Evolutionary conservation across 2,329 filamentous ascomycete species (phyloP), one percentile per base, ranked within the genome.

Genomic region (Chalara sp.): DNA sequence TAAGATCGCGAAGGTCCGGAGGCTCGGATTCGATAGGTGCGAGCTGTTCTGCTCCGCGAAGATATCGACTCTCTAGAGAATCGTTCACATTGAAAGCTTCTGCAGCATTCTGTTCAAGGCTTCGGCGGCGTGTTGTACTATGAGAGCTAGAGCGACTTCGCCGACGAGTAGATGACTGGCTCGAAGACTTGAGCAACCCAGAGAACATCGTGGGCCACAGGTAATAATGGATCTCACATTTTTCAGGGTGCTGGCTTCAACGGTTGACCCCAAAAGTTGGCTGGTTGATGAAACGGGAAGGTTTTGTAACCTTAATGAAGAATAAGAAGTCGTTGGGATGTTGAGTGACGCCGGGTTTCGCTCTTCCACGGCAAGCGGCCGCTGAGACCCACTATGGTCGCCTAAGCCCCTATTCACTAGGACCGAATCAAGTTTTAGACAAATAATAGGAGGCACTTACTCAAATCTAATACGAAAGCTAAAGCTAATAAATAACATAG

Each of bases 1-100:
- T 92, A 46, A 92, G 75, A 52, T 85, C 80, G 57, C 79, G 74
- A 29, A 90, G 74, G 60, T 89, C 79, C 39, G 79, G 77, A 35
- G 77, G 71, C 53, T 84, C 79, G 57, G 72, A 49, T 48, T 59
- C 69, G 6, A 73, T 56, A 43, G 71, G 70, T 21, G 64, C 66
- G 30, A 84, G 71, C 59, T 84, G 76, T 32, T 74, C 65, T 55
- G 79, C 77, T 53, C 81, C 76, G 60, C 71, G 69, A 58, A 84
- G 80, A 63, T 76, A 81, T 44, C 73, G 54, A 37, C 49, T 28
- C 21, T 54, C 56, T 21, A 46, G 39, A 42, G 50, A 3, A 21
- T 57, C 49, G 32, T 48, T 40, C 6, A 37, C 21, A 40, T 56
- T 31, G 39, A 44, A 46, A 6, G 53, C 28, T 47, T 60, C 60